Conservation (phyloP, 2,329 filamentous ascomycete genomes). For the Cladophialophora immunda region DNA sequence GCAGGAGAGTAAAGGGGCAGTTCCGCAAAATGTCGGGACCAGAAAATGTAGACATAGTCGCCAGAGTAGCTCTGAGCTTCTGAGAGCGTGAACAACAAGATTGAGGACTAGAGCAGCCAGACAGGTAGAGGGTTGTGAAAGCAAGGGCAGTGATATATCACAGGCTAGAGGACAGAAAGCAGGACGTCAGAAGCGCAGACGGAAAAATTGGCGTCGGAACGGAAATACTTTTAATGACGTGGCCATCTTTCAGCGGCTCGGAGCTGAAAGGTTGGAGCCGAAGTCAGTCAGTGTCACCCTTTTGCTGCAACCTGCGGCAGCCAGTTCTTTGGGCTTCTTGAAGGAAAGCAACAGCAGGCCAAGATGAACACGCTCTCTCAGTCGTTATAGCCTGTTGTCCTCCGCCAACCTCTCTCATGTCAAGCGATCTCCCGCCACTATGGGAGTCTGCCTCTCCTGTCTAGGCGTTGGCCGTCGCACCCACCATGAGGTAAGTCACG, state of each 20-base stretch:
- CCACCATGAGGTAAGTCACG: constrained; percentile 34
- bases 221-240: constrained; percentile 5
- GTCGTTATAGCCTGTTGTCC: neutral
- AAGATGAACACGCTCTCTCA: constrained; percentile 7
- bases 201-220: neutral
- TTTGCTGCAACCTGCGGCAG: neutral
- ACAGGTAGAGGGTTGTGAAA: too few relatives aligned
- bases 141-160: too few relatives aligned
- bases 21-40: neutral
- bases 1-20: neutral
- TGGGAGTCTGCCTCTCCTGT: constrained; percentile 43
- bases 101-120: neutral
- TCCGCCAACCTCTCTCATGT: neutral
- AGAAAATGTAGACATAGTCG: neutral
- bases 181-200: neutral
- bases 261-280: neutral
- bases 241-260: neutral
- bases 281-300: neutral
- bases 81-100: neutral
- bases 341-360: neutral
- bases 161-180: too few relatives aligned
- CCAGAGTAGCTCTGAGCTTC: too few relatives aligned
- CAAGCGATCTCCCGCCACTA: constrained; percentile 22
- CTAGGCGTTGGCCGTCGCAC: constrained; percentile 35
- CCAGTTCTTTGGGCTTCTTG: neutral